Evolutionary conservation across 768 basidiomycete species (phyloP), one percentile per base, ranked within the genome.

Genomic region (Leccinum incarnatum): DNA sequence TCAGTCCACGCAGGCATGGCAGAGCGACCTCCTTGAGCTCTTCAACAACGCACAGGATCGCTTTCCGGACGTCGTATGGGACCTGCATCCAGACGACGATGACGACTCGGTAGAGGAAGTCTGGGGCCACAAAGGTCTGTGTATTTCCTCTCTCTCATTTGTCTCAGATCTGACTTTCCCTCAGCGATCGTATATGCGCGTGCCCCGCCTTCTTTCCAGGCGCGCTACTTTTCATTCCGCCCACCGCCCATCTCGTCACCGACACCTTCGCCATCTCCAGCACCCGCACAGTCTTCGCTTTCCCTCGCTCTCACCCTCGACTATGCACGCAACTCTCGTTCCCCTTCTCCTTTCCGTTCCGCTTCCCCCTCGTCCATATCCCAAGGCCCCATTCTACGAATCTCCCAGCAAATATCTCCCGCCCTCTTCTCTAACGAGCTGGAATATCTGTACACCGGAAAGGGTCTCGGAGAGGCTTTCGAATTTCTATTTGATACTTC

Each of bases 61-160:
- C 57, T 98, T 95, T 68, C 89, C 91, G n/a, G 96, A 98, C 76
- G 94, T 98, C 53, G 86, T 93, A n/a, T 98, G 96, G 95, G 85
- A 87, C 71, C 78, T 88, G 19, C 84, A 83, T 32, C 81, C 81
- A 53, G 79, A 80, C 59, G 77, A 74, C 55, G 67, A 74, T 52
- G 81, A 81, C 57, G 84, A 89, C 63, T 65, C 74, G 29, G 64
- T 68, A 3, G 85, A 83, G 15, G 78, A 81, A 51, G 86, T 97
- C 27, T 97, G 91, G 88, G 95, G 92, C 4, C 96, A 98, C 74
- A 96, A 98, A 84, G 95, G 95, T 96, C 15, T 83, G 29, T 27
- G 27, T 46, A 37, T 11, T 17, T 1, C 1, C 3, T 51, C 5
- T 19, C 32, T 50, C 11, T 47, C 52, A 7, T 29, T 29, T 15